Conservation (phyloP, 1,284 basidiomycete species). For the Leccinum pachyderme region DNA sequence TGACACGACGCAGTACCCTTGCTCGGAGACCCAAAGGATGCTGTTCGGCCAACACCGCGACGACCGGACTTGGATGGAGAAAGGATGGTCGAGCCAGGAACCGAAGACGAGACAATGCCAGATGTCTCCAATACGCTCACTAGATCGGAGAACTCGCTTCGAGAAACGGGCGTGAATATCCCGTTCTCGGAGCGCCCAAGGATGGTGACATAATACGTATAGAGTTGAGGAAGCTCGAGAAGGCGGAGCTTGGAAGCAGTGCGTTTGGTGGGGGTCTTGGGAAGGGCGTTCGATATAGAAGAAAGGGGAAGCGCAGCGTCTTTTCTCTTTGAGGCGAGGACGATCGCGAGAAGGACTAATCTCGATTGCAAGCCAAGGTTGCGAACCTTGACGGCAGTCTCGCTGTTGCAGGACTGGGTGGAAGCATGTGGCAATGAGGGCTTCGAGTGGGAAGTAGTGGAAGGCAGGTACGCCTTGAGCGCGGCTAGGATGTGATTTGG, state of each 20-base stretch:
- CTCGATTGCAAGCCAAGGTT: constrained; percentile 71
- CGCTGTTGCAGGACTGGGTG: constrained; percentile 48
- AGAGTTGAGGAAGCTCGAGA: constrained; percentile 58
- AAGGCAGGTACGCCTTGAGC: constrained; percentile 64
- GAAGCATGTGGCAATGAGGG: constrained; percentile 15
- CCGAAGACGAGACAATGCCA: constrained; percentile 52
- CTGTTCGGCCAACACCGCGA: constrained; percentile 51
- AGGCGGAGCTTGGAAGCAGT: constrained; percentile 33
- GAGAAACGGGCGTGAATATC: constrained; percentile 61
- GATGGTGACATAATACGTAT: constrained; percentile 60
- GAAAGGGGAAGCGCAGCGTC: constrained; percentile 55
- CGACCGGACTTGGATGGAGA: constrained; percentile 43
- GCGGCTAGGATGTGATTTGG: constrained; percentile 66
- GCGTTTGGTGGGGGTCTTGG: constrained; percentile 56
- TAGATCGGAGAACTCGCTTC: constrained; percentile 74
- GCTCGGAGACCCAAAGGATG: constrained; percentile 52
- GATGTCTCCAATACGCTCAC: constrained; percentile 68
- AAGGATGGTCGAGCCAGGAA: constrained; percentile 31
- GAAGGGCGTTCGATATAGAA: constrained; percentile 33
- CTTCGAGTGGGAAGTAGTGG: constrained; percentile 11
- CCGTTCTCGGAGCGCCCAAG: constrained; percentile 54
- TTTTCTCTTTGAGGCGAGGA: constrained; percentile 62
- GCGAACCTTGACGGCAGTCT: constrained; percentile 61
- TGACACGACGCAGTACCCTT: constrained; percentile 43
- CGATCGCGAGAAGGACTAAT: constrained; percentile 58